Base-by-base conservation (phyloP, 345 rosid species). In the Citrus mangshanensis region DNA sequence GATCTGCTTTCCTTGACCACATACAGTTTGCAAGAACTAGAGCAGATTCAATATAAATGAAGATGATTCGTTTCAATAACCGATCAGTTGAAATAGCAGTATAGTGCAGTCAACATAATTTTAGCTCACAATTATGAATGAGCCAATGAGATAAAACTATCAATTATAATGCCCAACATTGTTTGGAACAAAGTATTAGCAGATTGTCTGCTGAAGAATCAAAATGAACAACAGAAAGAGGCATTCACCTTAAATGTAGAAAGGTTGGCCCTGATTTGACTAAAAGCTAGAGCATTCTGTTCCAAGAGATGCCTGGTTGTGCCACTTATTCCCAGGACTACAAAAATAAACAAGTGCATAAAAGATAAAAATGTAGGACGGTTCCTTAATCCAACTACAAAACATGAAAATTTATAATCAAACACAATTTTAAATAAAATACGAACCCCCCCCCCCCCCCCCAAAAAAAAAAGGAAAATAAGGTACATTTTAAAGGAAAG, bases 251-350 rank as follows among this genome's bases (percentile, higher is more conserved):
- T 92, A 78, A 85, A 82, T 38, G 78, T 77, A 81, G 91, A 90
- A 84, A 94, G 91, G 81, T 97, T 97, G 67, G 89, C 84, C 81
- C 87, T 79, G 78, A 97, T 97, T 82, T 87, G 91, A 84, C 77
- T 85, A 81, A 97, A 87, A 56, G 91, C 88, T 82, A 85, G 88
- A 77, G 79, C 83, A 83, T 93, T 97, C 81, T 94, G 93, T 78
- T 94, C 92, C 85, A 97, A 85, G 35, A 90, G 93, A 83, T 85
- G 89, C 83, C 85, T 82, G 28, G 89, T 80, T 62, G 84, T 76
- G 28, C 93, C 90, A 78, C 88, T 88, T 77, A 87, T 80, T 84
- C 93, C 98, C 92, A 95, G 82, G 59, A 79, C 82, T 72, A 83
- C 58, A 74, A 73, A 81, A 76, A 34, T 24, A 70, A 77, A 38